Percentiles rank a stretch among this genome's conserved stretches.
These are phyloP conservation scores for Schizophyllum amplum DNA, from an alignment of 1,284 basidiomycete genomes.

Conservation along the genomic window DNA sequence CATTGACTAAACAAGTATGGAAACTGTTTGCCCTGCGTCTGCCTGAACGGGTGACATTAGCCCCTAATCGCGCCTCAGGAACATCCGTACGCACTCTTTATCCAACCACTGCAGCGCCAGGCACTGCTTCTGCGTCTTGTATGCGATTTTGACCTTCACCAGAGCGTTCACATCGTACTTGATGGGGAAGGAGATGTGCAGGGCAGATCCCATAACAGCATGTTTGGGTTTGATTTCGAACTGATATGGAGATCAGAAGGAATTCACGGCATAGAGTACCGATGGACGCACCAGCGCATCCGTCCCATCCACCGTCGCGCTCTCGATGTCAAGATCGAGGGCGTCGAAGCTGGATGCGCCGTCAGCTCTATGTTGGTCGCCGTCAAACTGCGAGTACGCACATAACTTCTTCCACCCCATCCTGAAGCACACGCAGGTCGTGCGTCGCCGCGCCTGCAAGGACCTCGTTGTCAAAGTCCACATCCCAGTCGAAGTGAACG, in stretches of 20 bases:
- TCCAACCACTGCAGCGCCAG: constrained; percentile 93
- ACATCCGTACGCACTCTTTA: constrained; percentile 50
- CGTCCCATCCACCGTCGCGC: constrained; percentile 49
- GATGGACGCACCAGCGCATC: constrained; percentile 33
- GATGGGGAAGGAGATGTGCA: constrained; percentile 43
- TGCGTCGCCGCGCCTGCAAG: constrained; percentile 74
- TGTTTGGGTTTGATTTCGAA: constrained; percentile 47
- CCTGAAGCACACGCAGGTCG: constrained; percentile 48
- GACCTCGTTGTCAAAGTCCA: constrained; percentile 68
- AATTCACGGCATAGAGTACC: constrained; percentile 1
- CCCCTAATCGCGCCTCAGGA: neutral
- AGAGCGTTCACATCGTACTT: constrained; percentile 33
- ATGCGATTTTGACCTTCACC: constrained; percentile 54
- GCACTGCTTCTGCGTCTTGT: constrained; percentile 71
- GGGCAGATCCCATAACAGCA: constrained; percentile 65
- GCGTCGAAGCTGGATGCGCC: constrained; percentile 67
- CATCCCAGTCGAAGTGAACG: constrained; percentile 72
- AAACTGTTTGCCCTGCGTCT: constrained; percentile 83
- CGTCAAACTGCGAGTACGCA: constrained; percentile 20
- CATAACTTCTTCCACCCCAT: constrained; percentile 60
- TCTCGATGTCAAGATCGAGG: constrained; percentile 58
- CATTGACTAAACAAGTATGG: constrained; percentile 94
- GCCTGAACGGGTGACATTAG: constrained; percentile 34
- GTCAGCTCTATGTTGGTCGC: constrained; percentile 1
- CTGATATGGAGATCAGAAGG: constrained; percentile 24